A percentile compares a stretch with the other conserved stretches of the same genome.
Conservation (phyloP, 768 basidiomycete genomes). For the Kwoniella mangroviensis region DNA sequence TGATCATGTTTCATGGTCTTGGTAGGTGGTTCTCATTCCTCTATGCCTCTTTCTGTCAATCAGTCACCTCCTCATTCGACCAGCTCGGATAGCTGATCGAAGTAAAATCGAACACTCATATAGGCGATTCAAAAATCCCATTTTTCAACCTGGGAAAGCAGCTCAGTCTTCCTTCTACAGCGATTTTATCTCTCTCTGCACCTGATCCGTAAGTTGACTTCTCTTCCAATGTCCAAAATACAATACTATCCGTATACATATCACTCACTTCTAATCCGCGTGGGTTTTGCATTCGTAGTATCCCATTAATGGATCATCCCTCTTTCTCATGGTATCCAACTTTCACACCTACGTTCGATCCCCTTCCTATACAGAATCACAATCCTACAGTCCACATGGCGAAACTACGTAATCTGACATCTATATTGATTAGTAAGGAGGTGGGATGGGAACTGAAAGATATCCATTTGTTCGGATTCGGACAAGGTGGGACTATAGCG, state of each 20-base stretch:
- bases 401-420: conserved; percentile 31
- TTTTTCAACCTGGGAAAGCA: conserved; percentile 49
- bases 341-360: conserved; percentile 44
- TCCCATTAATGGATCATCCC: conserved; percentile 48
- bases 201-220: conserved; percentile 45
- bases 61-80: not conserved
- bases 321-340: conserved; percentile 52
- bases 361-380: conserved; percentile 34
- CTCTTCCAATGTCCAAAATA: not conserved
- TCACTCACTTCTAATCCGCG: no score
- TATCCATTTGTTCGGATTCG: conserved; percentile 57
- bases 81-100: not conserved
- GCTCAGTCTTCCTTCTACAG: conserved; percentile 51
- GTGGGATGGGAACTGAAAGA: conserved; percentile 40
- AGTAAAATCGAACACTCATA: not conserved
- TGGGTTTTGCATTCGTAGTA: no score
- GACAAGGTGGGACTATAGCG: conserved; percentile 50
- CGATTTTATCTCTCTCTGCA: conserved; percentile 49
- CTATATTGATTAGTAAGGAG: conserved; percentile 32
- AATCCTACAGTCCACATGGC: conserved; percentile 33
- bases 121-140: conserved; percentile 52
- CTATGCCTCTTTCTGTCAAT: no score
- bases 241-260: not conserved
- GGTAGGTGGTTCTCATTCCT: conserved; percentile 34
- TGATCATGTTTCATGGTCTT: conserved; percentile 57